Percentiles rank a stretch among this genome's conserved stretches.
Conservation (phyloP, 768 basidiomycete genomes). For the Pisolithus sp. region DNA sequence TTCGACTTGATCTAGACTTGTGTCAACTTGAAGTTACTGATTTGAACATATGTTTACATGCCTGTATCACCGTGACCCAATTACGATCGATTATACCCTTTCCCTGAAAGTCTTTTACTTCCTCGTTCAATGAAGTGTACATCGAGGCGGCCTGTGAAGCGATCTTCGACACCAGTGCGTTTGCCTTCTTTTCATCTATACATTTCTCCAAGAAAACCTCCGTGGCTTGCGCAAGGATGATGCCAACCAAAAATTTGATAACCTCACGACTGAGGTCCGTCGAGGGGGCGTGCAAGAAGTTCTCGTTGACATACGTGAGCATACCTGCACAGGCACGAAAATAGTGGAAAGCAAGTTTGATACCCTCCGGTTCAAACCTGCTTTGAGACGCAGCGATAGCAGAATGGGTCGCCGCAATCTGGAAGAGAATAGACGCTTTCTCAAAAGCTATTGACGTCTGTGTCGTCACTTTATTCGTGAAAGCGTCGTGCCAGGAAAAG, state of each 20-base stretch:
- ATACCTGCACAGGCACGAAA: slow-evolving; percentile 88
- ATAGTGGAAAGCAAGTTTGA: slow-evolving; percentile 91
- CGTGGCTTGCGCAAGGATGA: slow-evolving; percentile 89
- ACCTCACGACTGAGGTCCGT: slow-evolving; percentile 93
- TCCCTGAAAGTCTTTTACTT: slow-evolving; percentile 94
- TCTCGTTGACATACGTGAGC: slow-evolving; percentile 98
- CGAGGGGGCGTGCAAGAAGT: slow-evolving; percentile 96
- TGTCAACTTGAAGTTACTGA: slow-evolving; percentile 1
- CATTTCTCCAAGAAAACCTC: slow-evolving; percentile 96
- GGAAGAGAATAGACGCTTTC: slow-evolving; percentile 96
- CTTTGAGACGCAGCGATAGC: slow-evolving; percentile 83
- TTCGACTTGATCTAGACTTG: slow-evolving; percentile 77
- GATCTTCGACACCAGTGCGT: slow-evolving; percentile 73
- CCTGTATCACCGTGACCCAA: slow-evolving; percentile 86
- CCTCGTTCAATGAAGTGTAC: slow-evolving; percentile 80
- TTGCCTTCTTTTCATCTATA: slow-evolving; percentile 85
- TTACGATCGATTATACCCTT: slow-evolving; percentile 94
- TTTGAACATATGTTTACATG: slow-evolving; percentile 21
- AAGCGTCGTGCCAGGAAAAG: slow-evolving; percentile 96
- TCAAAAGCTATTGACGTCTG: slow-evolving; percentile 97
- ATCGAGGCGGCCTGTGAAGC: slow-evolving; percentile 75
- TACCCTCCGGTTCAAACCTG: slow-evolving; percentile 82
- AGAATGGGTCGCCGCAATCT: slow-evolving; percentile 91
- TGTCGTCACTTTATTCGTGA: slow-evolving; percentile 87
- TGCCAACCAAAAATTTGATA: slow-evolving; percentile 82